These are phyloP conservation scores for Akanthomyces dipterigenus DNA, from an alignment of 2,329 filamentous ascomycete genomes.

Conservation along the genomic window DNA sequence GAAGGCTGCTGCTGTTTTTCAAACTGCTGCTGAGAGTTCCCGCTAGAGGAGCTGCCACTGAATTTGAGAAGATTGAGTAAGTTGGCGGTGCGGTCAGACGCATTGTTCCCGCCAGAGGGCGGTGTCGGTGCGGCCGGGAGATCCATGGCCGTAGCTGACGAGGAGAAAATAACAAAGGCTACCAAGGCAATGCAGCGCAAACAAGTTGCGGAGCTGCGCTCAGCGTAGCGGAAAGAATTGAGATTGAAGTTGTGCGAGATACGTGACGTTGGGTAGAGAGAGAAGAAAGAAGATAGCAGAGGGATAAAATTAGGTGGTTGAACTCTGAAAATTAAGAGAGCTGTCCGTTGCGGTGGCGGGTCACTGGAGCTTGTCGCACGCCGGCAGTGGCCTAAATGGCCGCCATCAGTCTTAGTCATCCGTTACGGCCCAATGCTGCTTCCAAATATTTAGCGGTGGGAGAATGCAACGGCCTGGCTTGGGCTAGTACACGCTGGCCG, in stretches of 20 bases:
- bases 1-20: slow-evolving; percentile 15
- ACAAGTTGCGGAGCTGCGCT: slow-evolving; percentile 11
- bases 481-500: background rate
- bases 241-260: background rate
- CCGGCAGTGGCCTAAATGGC: background rate
- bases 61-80: slow-evolving; percentile 58
- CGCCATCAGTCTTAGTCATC: background rate
- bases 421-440: slow-evolving; percentile 4
- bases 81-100: slow-evolving; percentile 45
- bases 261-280: background rate
- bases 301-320: slow-evolving; percentile 10
- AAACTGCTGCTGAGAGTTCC: slow-evolving; percentile 19
- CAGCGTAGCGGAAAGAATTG: slow-evolving; percentile 7
- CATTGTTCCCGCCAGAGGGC: slow-evolving; percentile 29
- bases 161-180: slow-evolving; percentile 1
- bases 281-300: background rate
- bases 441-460: background rate
- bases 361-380: background rate
- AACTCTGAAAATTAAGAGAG: slow-evolving; percentile 4
- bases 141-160: slow-evolving; percentile 23
- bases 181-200: slow-evolving; percentile 12
- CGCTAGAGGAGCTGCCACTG: slow-evolving; percentile 32
- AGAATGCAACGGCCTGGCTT: background rate
- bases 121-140: slow-evolving; percentile 47
- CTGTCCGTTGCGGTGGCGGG: slow-evolving; percentile 9